These are phyloP conservation scores for Globisporangium rhizosaccharum DNA, from an alignment of 352 stramenopile species.

Conservation along the genomic window DNA sequence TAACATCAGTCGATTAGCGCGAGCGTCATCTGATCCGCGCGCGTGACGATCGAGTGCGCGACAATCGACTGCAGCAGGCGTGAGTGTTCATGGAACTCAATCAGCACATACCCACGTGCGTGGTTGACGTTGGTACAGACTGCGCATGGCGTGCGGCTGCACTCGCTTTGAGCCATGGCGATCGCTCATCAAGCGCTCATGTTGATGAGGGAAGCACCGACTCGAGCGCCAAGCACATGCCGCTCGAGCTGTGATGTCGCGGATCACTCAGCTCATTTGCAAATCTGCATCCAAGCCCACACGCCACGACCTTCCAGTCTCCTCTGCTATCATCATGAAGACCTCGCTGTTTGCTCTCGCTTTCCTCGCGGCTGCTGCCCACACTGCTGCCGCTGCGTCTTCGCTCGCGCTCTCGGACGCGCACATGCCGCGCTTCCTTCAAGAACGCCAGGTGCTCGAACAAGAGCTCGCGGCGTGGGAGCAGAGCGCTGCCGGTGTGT, in stretches of 20 bases:
- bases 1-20: too few relatives aligned
- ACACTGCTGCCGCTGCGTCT: constrained; percentile 11
- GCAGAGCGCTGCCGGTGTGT: constrained; percentile 34
- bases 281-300: constrained; percentile 22
- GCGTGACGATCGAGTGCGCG: constrained; percentile 7
- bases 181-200: too few relatives aligned
- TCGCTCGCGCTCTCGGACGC: constrained; percentile 21
- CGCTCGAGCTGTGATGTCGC: background rate
- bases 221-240: background rate
- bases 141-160: too few relatives aligned
- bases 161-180: too few relatives aligned
- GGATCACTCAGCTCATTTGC: constrained; percentile 17
- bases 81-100: background rate
- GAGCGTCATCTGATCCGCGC: background rate
- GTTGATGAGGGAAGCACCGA: too few relatives aligned
- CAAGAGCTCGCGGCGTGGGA: constrained; percentile 47
- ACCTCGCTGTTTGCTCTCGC: constrained; percentile 22
- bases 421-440: constrained; percentile 39
- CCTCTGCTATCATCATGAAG: constrained; percentile 27
- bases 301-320: constrained; percentile 2
- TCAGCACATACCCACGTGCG: background rate
- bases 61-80: background rate
- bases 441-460: constrained; percentile 30
- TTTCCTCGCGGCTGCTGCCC: constrained; percentile 10
- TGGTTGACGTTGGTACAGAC: background rate